Evolutionary conservation across 139 green algal genomes (phyloP).

Genomic region (Trebouxia sp.): DNA sequence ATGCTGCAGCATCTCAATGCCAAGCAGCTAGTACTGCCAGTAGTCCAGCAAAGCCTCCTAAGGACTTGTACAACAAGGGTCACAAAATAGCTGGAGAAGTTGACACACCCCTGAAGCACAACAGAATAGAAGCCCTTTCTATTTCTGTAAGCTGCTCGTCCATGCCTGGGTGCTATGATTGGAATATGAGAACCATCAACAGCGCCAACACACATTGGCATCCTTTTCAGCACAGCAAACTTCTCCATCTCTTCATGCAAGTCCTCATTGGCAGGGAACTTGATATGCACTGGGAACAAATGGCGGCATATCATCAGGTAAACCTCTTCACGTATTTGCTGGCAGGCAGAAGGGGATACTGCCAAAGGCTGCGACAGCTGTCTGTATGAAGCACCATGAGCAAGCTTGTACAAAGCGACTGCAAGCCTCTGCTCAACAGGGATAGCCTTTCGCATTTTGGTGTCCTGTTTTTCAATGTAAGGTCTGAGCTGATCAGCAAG

Average conservation of each 20-base stretch:
- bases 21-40: too few species aligned
- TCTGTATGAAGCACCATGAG: not conserved
- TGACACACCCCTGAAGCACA: not conserved
- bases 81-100: too few species aligned
- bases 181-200: not conserved
- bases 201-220: constrained; percentile 10
- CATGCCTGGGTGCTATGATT: not conserved
- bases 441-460: not conserved
- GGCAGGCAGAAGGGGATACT: not conserved
- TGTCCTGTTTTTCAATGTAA: constrained; percentile 5
- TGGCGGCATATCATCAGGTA: not conserved
- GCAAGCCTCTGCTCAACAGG: not conserved
- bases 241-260: not conserved
- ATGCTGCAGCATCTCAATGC: too few species aligned
- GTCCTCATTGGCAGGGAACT: not conserved
- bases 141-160: not conserved
- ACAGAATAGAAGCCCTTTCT: constrained; percentile 20
- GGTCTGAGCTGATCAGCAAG: not conserved
- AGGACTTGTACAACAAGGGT: too few species aligned
- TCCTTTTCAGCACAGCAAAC: not conserved
- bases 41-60: too few species aligned
- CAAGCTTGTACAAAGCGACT: constrained; percentile 12
- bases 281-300: not conserved
- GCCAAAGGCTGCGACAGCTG: not conserved
- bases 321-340: not conserved